A percentile compares a stretch with the other conserved stretches of the same genome.
phyloP scores from a whole-genome alignment of 2,329 filamentous ascomycete species.

The Sordariomycetes sp. region DNA sequence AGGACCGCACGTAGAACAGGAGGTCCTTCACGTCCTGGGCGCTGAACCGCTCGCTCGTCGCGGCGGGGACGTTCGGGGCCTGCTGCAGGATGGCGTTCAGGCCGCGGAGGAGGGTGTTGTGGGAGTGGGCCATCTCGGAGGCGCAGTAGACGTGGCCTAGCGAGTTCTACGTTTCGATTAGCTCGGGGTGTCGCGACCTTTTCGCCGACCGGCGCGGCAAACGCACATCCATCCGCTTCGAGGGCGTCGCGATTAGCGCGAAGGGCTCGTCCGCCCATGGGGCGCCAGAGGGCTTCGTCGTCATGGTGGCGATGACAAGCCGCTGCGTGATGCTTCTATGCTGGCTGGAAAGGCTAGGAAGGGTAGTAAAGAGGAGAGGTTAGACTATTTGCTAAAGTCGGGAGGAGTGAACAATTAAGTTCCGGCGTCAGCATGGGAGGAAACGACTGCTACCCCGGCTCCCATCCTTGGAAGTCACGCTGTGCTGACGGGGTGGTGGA shows the following conservation, averaged over 20 bases:
- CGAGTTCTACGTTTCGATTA: conserved; percentile 4
- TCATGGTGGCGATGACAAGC: not conserved
- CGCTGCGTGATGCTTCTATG: too few species aligned
- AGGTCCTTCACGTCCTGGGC: not conserved
- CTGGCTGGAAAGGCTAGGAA: conserved; percentile 17
- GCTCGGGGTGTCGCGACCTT: too few species aligned
- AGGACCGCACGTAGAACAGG: conserved; percentile 17
- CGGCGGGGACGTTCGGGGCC: conserved; percentile 12
- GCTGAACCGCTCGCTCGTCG: conserved; percentile 1
- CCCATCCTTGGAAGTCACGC: too few species aligned
- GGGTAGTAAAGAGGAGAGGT: too few species aligned
- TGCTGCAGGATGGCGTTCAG: conserved; percentile 21
- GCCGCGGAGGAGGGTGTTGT: conserved; percentile 19
- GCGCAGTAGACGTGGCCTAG: conserved; percentile 6
- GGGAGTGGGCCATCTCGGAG: conserved; percentile 16
- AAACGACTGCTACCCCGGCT: too few species aligned
- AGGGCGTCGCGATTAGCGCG: conserved; percentile 2
- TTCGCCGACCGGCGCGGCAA: too few species aligned
- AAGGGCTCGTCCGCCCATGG: conserved; percentile 7
- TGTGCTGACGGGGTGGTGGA: too few species aligned
- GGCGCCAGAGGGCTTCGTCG: conserved; percentile 6
- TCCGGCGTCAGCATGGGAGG: too few species aligned
- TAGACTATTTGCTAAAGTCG: too few species aligned
- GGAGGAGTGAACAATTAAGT: too few species aligned
- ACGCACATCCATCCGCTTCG: conserved; percentile 5